Base-by-base conservation (phyloP, 2,329 filamentous ascomycete genomes). In the Didymella glomerata region DNA sequence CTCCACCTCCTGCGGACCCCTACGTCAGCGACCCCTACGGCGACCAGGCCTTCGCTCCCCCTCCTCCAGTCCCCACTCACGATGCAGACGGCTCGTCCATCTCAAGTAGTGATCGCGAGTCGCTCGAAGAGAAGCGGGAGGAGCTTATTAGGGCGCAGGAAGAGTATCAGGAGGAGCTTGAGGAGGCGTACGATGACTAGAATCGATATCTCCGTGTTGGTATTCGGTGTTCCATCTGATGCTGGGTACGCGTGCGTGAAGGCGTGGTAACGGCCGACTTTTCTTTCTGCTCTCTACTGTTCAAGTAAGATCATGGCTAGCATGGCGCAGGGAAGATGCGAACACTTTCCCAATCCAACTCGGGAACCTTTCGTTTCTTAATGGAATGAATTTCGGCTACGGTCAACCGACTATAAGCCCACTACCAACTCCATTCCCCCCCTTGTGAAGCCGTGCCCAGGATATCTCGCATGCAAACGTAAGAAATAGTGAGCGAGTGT, bases 121-220 rank as follows among this genome's bases (percentile, higher is more conserved):
- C 69, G 60, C 48, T 84, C 79, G 72, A 85, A 80, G 65, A 86
- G 83, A 83, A 84, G 59, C 70, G 77, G 4, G 79, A 86, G 70
- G 81, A 81, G 54, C 72, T 85, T 4, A 81, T 85, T 61, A 84
- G 87, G 68, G 82, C 82, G 4, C 78, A 83, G 55, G 75, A 82
- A 62, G 81, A 81, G 68, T 84, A 84, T 54, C 74, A 82, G 47
- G 83, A 86, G 68, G 79, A 79, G 62, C 62, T 75, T n/a, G 63
- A 76, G 52, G 74, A 76, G 49, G 65, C 63, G 25, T 76, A 76
- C 36, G 69, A 69, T 25, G 57, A 60, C 48, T 59, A 30, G 51
- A n/a, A 8, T 5, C 38, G n/a, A 13, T 11, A 6, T 24, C 2
- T 36, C 3, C 27, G 38, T 30, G 30, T 32, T 44, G 41, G 16